These are phyloP conservation scores for Peronospora destructor DNA, from an alignment of 352 stramenopile genomes.

Conservation along the genomic window DNA sequence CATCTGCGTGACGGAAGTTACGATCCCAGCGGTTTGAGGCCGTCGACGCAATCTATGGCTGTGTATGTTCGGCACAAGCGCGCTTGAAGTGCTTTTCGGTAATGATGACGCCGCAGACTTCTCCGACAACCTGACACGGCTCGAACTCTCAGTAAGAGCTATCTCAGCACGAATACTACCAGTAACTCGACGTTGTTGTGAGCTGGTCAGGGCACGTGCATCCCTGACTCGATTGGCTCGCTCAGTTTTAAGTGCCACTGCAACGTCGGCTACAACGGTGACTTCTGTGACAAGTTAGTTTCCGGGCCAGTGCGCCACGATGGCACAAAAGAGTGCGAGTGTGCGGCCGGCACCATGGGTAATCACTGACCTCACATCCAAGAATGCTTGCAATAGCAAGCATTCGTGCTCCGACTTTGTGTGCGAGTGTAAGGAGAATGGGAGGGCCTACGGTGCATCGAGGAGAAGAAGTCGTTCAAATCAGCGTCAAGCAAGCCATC, in stretches of 20 bases:
- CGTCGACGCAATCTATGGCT: constrained; percentile 64
- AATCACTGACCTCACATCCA: constrained; percentile 57
- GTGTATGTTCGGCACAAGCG: constrained; percentile 55
- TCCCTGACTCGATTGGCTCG: constrained; percentile 32
- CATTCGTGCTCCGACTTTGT: constrained; percentile 45
- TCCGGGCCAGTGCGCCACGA: constrained; percentile 54
- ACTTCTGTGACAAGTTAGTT: constrained; percentile 46
- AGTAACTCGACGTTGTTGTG: constrained; percentile 50
- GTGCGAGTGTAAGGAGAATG: constrained; percentile 57
- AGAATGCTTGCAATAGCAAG: too few species aligned
- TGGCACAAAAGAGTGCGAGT: constrained; percentile 53
- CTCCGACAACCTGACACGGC: constrained; percentile 43
- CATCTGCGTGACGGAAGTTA: constrained; percentile 43
- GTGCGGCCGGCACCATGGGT: constrained; percentile 51
- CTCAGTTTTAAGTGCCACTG: constrained; percentile 61
- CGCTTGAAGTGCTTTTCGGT: constrained; percentile 47
- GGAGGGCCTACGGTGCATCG: constrained; percentile 60
- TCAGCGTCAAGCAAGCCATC: constrained; percentile 18
- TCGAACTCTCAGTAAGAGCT: constrained; percentile 35
- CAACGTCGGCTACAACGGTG: constrained; percentile 66
- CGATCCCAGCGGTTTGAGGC: constrained; percentile 33
- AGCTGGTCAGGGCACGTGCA: constrained; percentile 57
- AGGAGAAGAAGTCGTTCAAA: constrained; percentile 42
- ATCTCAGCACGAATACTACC: constrained; percentile 44
- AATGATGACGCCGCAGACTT: constrained; percentile 49